Evolutionary conservation across 225 moss, liverwort and hornwort genomes (phyloP).

Genomic region (Neckera pumila): DNA sequence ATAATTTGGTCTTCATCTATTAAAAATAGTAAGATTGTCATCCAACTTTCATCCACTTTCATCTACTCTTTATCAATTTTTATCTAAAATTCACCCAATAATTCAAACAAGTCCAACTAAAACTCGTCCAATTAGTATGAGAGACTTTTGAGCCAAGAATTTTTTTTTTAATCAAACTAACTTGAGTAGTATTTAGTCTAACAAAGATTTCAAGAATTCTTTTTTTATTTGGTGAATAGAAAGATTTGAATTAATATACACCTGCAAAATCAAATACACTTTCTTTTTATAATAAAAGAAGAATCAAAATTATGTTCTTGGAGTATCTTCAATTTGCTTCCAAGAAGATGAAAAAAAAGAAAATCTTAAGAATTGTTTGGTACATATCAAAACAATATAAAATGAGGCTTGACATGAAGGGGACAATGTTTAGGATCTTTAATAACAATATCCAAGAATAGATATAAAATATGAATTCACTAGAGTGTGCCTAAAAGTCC

Average conservation of each 20-base stretch:
- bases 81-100: neutral
- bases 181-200: neutral
- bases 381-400: neutral
- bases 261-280: neutral
- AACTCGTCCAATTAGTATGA: neutral
- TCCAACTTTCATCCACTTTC: neutral
- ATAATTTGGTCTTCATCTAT: neutral
- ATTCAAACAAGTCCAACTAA: neutral
- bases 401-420: neutral
- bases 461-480: neutral
- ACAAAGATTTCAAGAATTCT: neutral
- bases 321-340: neutral
- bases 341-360: neutral
- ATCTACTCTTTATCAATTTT: neutral
- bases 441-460: neutral
- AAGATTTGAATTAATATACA: neutral
- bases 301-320: accelerated
- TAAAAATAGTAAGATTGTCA: neutral
- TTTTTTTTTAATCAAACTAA: neutral
- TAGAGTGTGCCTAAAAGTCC: accelerated
- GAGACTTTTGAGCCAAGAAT: neutral
- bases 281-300: neutral
- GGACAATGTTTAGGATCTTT: neutral
- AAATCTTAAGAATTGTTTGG: no score
- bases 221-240: neutral